Evolutionary conservation across 1,284 basidiomycete species (phyloP).

Genomic region (Ustilago esculenta): DNA sequence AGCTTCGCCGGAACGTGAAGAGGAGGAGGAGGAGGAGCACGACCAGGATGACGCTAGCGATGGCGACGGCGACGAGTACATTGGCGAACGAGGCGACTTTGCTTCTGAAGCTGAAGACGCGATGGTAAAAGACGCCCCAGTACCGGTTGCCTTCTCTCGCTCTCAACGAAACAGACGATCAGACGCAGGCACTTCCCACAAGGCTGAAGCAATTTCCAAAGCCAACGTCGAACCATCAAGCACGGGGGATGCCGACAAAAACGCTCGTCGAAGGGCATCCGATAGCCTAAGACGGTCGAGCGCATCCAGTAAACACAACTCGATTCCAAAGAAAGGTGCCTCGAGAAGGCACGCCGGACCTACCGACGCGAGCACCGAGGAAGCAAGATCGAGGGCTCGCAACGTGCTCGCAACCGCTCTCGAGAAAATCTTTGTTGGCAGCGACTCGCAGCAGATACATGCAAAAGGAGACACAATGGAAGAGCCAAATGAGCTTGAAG

Average conservation of each 20-base stretch:
- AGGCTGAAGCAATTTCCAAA: not conserved
- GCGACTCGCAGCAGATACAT: not conserved
- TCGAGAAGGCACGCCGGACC: constrained; percentile 21
- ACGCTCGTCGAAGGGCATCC: not conserved
- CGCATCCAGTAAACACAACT: constrained; percentile 11
- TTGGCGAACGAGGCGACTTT: constrained; percentile 13
- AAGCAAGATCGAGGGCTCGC: constrained; percentile 31
- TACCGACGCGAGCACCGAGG: constrained; percentile 37
- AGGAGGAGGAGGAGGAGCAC: constrained; percentile 12
- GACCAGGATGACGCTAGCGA: constrained; percentile 17
- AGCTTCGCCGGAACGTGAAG: constrained; percentile 2
- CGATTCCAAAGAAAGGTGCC: constrained; percentile 18
- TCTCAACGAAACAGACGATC: constrained; percentile 2
- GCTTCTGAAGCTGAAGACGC: constrained; percentile 25
- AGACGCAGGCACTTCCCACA: not conserved
- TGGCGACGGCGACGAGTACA: constrained; percentile 24
- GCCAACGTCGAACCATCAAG: not conserved
- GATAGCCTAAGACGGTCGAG: constrained; percentile 22
- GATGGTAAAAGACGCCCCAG: constrained; percentile 4
- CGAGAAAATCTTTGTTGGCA: constrained; percentile 21
- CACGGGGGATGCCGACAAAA: not conserved
- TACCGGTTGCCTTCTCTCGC: not conserved
- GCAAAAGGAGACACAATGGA: not conserved
- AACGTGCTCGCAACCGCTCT: constrained; percentile 31
- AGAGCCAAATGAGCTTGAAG: constrained; percentile 1